Evolutionary conservation across 2,329 filamentous ascomycete species (phyloP).

Genomic region (Curvularia spicifera): DNA sequence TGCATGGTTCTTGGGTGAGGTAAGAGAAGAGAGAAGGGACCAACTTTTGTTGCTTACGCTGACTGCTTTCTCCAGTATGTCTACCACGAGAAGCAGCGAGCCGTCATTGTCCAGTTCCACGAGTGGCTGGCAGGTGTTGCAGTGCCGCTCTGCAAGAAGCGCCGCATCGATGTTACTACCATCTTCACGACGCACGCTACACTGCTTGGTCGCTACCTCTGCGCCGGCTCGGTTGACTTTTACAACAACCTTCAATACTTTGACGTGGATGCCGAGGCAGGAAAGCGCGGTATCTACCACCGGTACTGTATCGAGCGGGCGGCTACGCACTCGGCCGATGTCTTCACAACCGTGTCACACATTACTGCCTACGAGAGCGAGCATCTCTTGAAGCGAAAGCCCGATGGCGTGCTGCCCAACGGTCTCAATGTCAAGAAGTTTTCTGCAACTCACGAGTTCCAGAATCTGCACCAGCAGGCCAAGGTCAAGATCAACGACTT

Average conservation of each 20-base stretch:
- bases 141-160: conserved; percentile 87
- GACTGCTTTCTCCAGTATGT: conserved; percentile 70
- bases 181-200: conserved; percentile 99
- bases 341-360: conserved; percentile 98
- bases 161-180: conserved; percentile 93
- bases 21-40: conserved; percentile 51
- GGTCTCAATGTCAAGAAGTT: conserved; percentile 99
- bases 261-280: conserved; percentile 94
- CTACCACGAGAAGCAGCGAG: conserved; percentile 86
- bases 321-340: conserved; percentile 88
- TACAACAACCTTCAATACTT: conserved; percentile 99
- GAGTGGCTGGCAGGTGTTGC: conserved; percentile 97
- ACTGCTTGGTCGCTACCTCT: conserved; percentile 91
- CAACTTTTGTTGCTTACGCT: conserved; percentile 15
- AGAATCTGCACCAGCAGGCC: conserved; percentile 93
- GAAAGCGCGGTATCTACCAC: conserved; percentile 98
- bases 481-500: conserved; percentile 99
- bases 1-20: conserved; percentile 97
- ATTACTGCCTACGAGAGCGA: conserved; percentile 99
- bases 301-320: conserved; percentile 97
- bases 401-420: conserved; percentile 94
- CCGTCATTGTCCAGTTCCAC: conserved; percentile 97
- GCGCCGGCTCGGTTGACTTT: conserved; percentile 96
- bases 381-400: conserved; percentile 95
- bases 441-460: conserved; percentile 97